A percentile compares a stretch with the other conserved stretches of the same genome.
Conservation (phyloP, 2,329 filamentous ascomycete genomes). For the Mariannaea sp. region DNA sequence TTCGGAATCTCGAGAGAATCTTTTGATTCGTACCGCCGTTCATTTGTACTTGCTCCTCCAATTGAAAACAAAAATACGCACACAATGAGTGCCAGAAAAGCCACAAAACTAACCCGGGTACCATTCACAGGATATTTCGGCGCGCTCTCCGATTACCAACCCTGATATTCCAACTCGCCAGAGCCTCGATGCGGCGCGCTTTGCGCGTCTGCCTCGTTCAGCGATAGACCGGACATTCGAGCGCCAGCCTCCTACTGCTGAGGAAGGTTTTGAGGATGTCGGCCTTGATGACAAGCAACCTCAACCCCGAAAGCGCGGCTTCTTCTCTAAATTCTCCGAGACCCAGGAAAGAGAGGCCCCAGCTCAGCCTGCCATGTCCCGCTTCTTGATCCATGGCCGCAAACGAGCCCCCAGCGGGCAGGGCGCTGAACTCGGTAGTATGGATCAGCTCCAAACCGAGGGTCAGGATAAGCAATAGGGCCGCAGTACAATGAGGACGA, state of each 20-base stretch:
- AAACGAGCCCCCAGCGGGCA: constrained; percentile 70
- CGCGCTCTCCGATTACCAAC: constrained; percentile 74
- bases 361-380: constrained; percentile 51
- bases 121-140: constrained; percentile 79
- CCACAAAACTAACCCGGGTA: constrained; percentile 23
- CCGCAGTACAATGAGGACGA: constrained; percentile 2
- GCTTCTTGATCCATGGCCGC: constrained; percentile 71
- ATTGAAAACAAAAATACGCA: no score
- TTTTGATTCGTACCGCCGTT: constrained; percentile 94
- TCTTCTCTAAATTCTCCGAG: constrained; percentile 79
- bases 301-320: constrained; percentile 61
- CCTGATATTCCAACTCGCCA: constrained; percentile 69
- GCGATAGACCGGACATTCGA: constrained; percentile 63
- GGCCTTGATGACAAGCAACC: constrained; percentile 75
- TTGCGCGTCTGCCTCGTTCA: constrained; percentile 65
- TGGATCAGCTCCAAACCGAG: constrained; percentile 51
- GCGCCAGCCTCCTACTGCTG: constrained; percentile 66
- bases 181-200: constrained; percentile 77
- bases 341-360: constrained; percentile 44
- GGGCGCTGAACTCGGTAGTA: constrained; percentile 71
- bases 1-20: constrained; percentile 96
- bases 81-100: neutral
- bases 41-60: constrained; percentile 72
- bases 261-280: constrained; percentile 89
- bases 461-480: constrained; percentile 37